Conservation (phyloP, 2,329 filamentous ascomycete genomes). For the Harringtonia lauricola region DNA sequence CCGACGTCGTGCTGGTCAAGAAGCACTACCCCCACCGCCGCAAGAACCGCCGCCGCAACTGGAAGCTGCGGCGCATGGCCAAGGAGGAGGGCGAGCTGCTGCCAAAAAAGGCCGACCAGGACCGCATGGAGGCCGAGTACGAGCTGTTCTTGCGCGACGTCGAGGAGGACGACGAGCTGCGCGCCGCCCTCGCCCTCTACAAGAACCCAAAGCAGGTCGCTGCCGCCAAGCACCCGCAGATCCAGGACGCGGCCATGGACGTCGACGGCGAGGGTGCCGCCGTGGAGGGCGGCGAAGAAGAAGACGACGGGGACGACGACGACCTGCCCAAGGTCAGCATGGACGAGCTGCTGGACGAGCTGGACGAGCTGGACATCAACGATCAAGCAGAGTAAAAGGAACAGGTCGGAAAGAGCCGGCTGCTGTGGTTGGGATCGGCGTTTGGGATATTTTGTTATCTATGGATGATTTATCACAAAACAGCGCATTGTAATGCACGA, state of each 20-base stretch:
- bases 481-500: too few species aligned
- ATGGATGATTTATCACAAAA: too few species aligned
- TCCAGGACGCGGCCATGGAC: too few species aligned
- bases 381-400: slow-evolving; percentile 24
- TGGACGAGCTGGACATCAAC: slow-evolving; percentile 74
- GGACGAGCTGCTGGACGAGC: slow-evolving; percentile 80
- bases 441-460: too few species aligned
- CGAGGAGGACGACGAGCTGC: slow-evolving; percentile 85
- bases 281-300: slow-evolving; percentile 37
- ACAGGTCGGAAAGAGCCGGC: too few species aligned
- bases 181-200: slow-evolving; percentile 77
- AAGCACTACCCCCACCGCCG: slow-evolving; percentile 78
- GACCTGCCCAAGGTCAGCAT: slow-evolving; percentile 61
- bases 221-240: slow-evolving; percentile 12
- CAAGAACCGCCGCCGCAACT: slow-evolving; percentile 76
- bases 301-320: slow-evolving; percentile 44
- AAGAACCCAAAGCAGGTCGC: slow-evolving; percentile 43
- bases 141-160: slow-evolving; percentile 96
- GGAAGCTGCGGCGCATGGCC: slow-evolving; percentile 89
- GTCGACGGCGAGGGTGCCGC: slow-evolving; percentile 48
- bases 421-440: too few species aligned
- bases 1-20: slow-evolving; percentile 92
- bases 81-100: slow-evolving; percentile 81
- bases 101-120: slow-evolving; percentile 78
- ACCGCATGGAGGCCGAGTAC: slow-evolving; percentile 83